Base-by-base conservation (phyloP, 2,329 filamentous ascomycete genomes). In the Diaporthe nobilis region DNA sequence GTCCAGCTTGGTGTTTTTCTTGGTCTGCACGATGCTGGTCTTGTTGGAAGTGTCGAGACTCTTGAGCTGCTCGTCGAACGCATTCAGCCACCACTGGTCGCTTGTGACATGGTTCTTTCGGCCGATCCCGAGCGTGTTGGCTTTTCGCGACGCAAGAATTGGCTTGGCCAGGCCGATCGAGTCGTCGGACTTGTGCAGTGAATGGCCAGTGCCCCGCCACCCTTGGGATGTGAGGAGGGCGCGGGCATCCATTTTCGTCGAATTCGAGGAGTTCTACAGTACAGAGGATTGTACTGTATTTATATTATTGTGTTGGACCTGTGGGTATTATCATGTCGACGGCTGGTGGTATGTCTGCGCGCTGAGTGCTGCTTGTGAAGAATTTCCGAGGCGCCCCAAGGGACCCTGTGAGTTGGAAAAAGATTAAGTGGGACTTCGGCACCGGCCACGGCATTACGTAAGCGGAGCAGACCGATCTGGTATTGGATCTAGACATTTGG, bases 51-150 rank as follows among this genome's bases (percentile, higher is more conserved):
- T 92, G 82, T 94, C 93, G 72, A 98, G 89, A 5, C 93, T 94
- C 84, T 97, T 94, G 78, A 98, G 87, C 74, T 96, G 95, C 82
- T 95, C 93, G 84, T 98, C 96, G 79, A 98, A 98, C 15, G 97
- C 97, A 75, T 95, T 93, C 85, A 98, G 89, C 97, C 97, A 99
- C 97, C 97, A 99, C 83, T 98, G 95, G 82, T 98, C 96, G 79
- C 88, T 90, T 31, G 89, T 90, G 77, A 88, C 88, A 77, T 92
- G 90, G 75, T 89, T 87, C 83, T 94, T 95, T 82, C 94, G 92
- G 73, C 96, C 96, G 7, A 98, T 87, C 34, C 96, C 96, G 72
- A 94, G 88, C 39, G 90, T 93, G 83, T 98, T 94, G 80, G 93
- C 90, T 85, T 98, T 98, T 80, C 94, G 93, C 76, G 94, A 92